Evolutionary conservation across 164 flowering plant genomes (phyloP), one percentile per base, ranked within the genome.

Genomic region (Chimonanthus salicifolius): DNA sequence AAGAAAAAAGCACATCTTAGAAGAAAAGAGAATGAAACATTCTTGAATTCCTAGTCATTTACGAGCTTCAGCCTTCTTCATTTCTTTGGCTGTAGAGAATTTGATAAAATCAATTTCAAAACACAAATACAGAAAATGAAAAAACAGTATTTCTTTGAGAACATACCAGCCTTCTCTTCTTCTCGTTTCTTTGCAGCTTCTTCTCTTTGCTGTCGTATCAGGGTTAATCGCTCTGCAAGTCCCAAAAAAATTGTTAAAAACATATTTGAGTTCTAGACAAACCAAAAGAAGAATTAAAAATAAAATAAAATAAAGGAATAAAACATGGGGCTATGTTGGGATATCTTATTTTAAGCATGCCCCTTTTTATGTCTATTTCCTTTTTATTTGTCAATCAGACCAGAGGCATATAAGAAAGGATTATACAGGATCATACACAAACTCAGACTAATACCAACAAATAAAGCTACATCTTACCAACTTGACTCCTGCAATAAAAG

Each of bases 171-270:
- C 71, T 89, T 92, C 75, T 92, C 97, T 82, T 90, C 97, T 74
- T 92, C 97, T 43, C 97, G 82, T 78, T 90, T 92, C 72, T 80
- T 86, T 74, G 97, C 97, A 76, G 97, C 94, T 20, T 89, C 97
- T 68, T 84, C 92, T 80, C 97, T 86, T 75, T 92, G 93, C 79
- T 92, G 91, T 51, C 97, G 86, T 49, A 92, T 89, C 62, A 92
- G 82, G 44, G 85, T 68, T 64, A 92, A 76, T 13, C 97, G 93
- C 64, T 92, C 97, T 92, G 85, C 78, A 78, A 63, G 65, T 71
- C 21, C 69, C 33, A 33, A 33, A 33, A 33, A 33, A 33, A 33
- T 33, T 75, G 50, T 18, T 6, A 50, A 64, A 33, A 47, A 70
- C 5, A 51, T 20, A 9, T 18, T n/a, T 60, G 16, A 10, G 20